A percentile compares a stretch with the other conserved stretches of the same genome.
phyloP scores from a whole-genome alignment of 345 rosid species.

The Eucalyptus curtisii region DNA sequence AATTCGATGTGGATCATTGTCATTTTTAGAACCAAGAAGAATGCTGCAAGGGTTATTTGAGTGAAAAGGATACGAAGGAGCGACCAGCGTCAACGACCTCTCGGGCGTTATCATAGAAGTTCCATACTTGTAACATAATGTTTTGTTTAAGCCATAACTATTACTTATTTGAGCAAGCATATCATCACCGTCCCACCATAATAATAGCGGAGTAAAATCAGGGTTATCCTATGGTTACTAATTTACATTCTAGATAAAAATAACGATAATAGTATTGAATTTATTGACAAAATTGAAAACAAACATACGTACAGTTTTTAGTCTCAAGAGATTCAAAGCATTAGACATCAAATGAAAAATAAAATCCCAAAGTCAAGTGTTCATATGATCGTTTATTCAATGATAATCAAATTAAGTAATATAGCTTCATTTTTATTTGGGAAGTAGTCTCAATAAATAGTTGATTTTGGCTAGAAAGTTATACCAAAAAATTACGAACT shows the following conservation, averaged over 20 bases:
- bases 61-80: background rate
- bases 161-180: background rate
- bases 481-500: rapidly evolving
- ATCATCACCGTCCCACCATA: background rate
- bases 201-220: background rate
- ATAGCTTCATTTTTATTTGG: too few species aligned
- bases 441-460: rapidly evolving
- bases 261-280: too few species aligned
- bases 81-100: background rate
- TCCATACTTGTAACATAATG: rapidly evolving
- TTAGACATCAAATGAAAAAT: too few species aligned
- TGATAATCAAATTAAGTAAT: too few species aligned
- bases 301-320: too few species aligned
- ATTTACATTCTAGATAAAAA: too few species aligned
- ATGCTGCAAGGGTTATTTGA: background rate
- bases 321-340: too few species aligned
- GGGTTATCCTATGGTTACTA: background rate
- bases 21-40: background rate
- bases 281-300: too few species aligned
- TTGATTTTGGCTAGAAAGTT: too few species aligned
- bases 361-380: too few species aligned
- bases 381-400: too few species aligned
- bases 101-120: background rate
- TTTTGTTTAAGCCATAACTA: background rate
- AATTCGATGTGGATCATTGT: too few species aligned